phyloP scores from a whole-genome alignment of 2,329 filamentous ascomycete species.

The Aspergillus nomiae region DNA sequence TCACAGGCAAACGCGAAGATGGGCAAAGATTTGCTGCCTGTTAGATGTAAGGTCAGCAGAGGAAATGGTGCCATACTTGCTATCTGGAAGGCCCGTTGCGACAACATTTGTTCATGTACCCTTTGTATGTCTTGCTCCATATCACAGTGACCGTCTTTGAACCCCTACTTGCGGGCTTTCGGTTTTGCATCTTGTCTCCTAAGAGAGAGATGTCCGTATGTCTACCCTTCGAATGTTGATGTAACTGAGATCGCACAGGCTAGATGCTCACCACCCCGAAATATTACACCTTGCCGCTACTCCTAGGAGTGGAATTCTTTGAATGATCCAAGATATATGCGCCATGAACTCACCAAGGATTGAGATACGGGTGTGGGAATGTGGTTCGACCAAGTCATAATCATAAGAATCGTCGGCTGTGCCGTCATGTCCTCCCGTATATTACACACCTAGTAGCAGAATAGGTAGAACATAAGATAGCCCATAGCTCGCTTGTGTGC shows the following conservation, averaged over 20 bases:
- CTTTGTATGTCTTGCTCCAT: background rate
- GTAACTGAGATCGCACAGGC: background rate
- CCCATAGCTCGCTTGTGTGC: background rate
- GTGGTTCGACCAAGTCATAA: background rate
- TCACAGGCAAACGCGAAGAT: constrained; percentile 21
- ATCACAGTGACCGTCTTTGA: background rate
- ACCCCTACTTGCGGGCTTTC: background rate
- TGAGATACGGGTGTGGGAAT: background rate
- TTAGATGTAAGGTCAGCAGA: constrained; percentile 22
- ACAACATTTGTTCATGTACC: background rate
- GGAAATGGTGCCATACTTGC: constrained; percentile 10
- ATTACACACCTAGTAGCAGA: background rate
- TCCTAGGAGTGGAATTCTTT: background rate
- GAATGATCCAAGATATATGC: background rate
- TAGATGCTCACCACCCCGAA: background rate
- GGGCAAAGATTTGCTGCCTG: constrained; percentile 24
- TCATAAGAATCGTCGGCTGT: too few species aligned
- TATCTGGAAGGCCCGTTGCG: background rate
- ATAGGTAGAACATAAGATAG: background rate
- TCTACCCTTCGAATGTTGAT: background rate
- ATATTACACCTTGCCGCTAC: background rate
- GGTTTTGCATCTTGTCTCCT: background rate
- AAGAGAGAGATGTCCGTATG: background rate
- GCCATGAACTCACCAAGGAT: background rate
- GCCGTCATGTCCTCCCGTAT: too few species aligned